These are phyloP conservation scores for Xerophyta viscosa DNA, from an alignment of 106 monocot genomes.

Conservation along the genomic window DNA sequence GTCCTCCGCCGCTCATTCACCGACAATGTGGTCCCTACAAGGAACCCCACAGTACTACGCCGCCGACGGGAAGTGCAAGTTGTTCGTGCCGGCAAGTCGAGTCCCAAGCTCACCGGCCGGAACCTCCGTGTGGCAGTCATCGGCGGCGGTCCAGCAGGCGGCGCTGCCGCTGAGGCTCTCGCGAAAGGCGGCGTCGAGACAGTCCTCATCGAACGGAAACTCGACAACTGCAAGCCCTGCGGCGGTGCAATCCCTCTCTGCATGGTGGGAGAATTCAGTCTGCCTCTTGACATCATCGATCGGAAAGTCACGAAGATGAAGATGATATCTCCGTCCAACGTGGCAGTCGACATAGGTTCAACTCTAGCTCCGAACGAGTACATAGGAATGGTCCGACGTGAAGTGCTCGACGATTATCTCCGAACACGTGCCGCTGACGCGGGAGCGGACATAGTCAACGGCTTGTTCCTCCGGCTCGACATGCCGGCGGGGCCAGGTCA, in stretches of 20 bases:
- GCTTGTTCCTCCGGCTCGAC: slow-evolving; percentile 49
- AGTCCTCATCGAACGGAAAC: slow-evolving; percentile 72
- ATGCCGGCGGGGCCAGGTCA: slow-evolving; percentile 17
- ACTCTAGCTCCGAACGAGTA: slow-evolving; percentile 82
- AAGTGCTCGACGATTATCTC: slow-evolving; percentile 83
- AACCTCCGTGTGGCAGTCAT: slow-evolving; percentile 73
- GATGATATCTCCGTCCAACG: slow-evolving; percentile 98
- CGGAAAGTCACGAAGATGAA: slow-evolving; percentile 87
- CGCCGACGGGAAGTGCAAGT: no score
- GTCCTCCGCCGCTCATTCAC: not conserved
- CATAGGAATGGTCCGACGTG: slow-evolving; percentile 95
- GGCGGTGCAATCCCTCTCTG: slow-evolving; percentile 90
- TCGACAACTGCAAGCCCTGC: slow-evolving; percentile 94
- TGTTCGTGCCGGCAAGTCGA: slow-evolving; percentile 39
- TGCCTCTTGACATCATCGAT: slow-evolving; percentile 89
- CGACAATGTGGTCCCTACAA: no score
- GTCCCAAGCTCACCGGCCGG: slow-evolving; percentile 54
- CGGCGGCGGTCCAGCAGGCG: slow-evolving; percentile 81
- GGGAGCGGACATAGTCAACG: slow-evolving; percentile 66
- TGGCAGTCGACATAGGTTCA: slow-evolving; percentile 88
- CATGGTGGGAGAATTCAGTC: slow-evolving; percentile 85
- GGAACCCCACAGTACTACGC: no score
- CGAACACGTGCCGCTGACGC: slow-evolving; percentile 42
- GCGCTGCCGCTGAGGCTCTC: slow-evolving; percentile 83
- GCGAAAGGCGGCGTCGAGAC: slow-evolving; percentile 94